These are phyloP conservation scores for Diaporthe velutina DNA, from an alignment of 2,329 filamentous ascomycete genomes.

Conservation along the genomic window DNA sequence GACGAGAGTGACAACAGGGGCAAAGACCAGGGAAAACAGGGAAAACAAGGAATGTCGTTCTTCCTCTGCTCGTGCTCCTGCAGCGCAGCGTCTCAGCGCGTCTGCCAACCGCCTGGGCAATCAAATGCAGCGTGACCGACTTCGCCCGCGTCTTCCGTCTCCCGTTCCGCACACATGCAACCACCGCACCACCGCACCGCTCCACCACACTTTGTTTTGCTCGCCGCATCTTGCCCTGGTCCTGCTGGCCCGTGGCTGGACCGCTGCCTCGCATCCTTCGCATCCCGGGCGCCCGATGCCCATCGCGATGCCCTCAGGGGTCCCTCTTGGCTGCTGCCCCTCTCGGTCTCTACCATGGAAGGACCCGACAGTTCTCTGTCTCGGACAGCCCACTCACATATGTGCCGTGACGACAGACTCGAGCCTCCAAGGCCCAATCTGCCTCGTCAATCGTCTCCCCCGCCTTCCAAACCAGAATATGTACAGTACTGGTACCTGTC, in stretches of 20 bases:
- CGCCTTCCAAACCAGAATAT: conserved; percentile 2
- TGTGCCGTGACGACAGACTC: conserved; percentile 17
- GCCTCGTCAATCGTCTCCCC: conserved; percentile 6
- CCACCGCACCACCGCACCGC: not conserved
- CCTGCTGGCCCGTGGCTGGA: not conserved
- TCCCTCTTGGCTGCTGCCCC: conserved; percentile 12
- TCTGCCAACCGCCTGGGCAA: conserved; percentile 14
- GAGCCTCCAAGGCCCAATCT: not conserved
- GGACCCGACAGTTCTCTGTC: not conserved
- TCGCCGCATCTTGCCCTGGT: not conserved
- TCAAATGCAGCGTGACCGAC: not conserved
- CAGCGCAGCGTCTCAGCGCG: conserved; percentile 11
- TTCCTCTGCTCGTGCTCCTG: not conserved
- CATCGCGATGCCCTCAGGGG: conserved; percentile 12
- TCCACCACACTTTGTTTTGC: not conserved
- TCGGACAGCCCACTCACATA: not conserved
- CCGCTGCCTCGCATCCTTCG: not conserved
- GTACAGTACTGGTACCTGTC: not conserved
- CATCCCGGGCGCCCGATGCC: not conserved
- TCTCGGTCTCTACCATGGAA: conserved; percentile 5
- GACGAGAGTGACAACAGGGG: no score
- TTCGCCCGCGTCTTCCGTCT: not conserved
- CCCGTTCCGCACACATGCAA: conserved; percentile 2
- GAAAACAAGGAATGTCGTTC: conserved; percentile 14
- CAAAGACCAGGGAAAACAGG: not conserved